phyloP scores from a whole-genome alignment of 495 filamentous ascomycete species.

The Annulohypoxylon bovei region DNA sequence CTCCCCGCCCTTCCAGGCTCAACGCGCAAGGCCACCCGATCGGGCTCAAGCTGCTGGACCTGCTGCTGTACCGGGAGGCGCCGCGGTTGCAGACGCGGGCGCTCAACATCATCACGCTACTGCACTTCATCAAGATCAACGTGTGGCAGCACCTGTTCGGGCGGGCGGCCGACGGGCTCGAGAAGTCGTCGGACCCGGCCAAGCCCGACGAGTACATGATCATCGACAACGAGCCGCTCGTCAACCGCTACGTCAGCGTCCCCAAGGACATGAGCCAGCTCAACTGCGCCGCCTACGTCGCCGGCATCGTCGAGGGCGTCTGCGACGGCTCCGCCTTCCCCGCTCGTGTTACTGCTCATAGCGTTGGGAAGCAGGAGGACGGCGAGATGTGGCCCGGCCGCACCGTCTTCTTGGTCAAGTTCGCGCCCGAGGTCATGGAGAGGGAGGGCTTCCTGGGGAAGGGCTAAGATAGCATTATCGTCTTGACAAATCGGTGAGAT shows the following conservation, averaged over 20 bases:
- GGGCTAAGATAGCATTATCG: constrained; percentile 29
- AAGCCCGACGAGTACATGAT: constrained; percentile 98
- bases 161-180: constrained; percentile 88
- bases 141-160: constrained; percentile 93
- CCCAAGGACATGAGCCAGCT: constrained; percentile 95
- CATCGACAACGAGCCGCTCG: constrained; percentile 93
- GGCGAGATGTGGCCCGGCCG: constrained; percentile 93
- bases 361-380: constrained; percentile 74
- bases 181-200: constrained; percentile 81
- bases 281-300: constrained; percentile 95
- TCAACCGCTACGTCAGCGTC: constrained; percentile 91
- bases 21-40: constrained; percentile 96
- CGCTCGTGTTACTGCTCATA: constrained; percentile 91
- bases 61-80: constrained; percentile 84
- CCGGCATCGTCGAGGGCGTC: constrained; percentile 93
- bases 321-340: constrained; percentile 92
- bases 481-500: not conserved
- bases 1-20: constrained; percentile 62
- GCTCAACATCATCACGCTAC: constrained; percentile 86
- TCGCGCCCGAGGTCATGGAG: constrained; percentile 87
- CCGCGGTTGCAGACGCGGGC: constrained; percentile 76
- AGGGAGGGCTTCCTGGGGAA: constrained; percentile 74
- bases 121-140: constrained; percentile 91
- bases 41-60: constrained; percentile 92
- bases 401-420: constrained; percentile 94